A percentile compares a stretch with the other conserved stretches of the same genome.
phyloP scores from a whole-genome alignment of 2,329 filamentous ascomycete genomes.

The Boeremia exigua region DNA sequence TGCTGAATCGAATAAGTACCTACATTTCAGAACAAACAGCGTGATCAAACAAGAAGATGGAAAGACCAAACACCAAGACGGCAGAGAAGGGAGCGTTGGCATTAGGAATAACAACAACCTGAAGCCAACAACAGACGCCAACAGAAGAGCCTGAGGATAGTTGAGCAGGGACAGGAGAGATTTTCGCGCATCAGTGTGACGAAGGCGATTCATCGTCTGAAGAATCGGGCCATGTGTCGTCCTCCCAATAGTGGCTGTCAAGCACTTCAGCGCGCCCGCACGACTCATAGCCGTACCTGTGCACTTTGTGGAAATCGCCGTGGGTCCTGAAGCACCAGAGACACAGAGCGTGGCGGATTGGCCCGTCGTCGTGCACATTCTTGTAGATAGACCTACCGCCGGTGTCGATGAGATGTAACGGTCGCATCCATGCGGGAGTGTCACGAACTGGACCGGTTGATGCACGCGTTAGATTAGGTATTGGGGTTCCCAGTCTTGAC shows the following conservation, averaged over 20 bases:
- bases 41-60: too few relatives aligned
- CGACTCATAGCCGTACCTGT: constrained; percentile 33
- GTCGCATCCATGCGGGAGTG: constrained; percentile 31
- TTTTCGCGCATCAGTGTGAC: not conserved
- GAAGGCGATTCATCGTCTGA: not conserved
- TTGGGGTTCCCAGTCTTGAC: not conserved
- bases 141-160: not conserved
- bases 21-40: too few relatives aligned
- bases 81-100: not conserved
- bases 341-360: constrained; percentile 31
- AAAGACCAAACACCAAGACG: too few relatives aligned
- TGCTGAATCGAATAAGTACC: too few relatives aligned
- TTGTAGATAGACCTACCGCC: constrained; percentile 35
- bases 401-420: constrained; percentile 37
- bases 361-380: constrained; percentile 32
- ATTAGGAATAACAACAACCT: not conserved
- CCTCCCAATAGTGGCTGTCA: constrained; percentile 41
- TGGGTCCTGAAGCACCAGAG: constrained; percentile 35
- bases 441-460: constrained; percentile 12
- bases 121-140: not conserved
- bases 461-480: constrained; percentile 3
- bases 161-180: not conserved
- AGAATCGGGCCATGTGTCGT: constrained; percentile 1
- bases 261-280: constrained; percentile 35
- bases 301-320: constrained; percentile 32